Conservation (phyloP, 2,329 filamentous ascomycete genomes). For the Paecilomyces niveus region DNA sequence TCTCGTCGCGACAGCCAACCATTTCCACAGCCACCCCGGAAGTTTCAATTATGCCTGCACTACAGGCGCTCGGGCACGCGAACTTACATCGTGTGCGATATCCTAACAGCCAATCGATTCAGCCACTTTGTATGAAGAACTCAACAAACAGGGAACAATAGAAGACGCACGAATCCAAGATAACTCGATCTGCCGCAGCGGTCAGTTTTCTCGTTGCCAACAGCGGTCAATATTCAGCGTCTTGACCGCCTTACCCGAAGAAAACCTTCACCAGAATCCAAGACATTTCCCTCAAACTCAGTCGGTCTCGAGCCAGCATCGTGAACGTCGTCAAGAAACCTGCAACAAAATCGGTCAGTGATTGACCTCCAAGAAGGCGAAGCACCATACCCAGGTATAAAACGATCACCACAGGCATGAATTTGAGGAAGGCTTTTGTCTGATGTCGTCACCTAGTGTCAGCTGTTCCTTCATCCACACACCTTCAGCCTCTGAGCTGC, state of each 20-base stretch:
- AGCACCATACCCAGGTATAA: constrained; percentile 60
- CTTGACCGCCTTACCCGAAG: constrained; percentile 44
- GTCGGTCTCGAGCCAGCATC: constrained; percentile 51
- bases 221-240: constrained; percentile 10
- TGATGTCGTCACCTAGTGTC: constrained; percentile 20
- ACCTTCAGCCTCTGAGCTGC: not conserved
- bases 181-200: constrained; percentile 41
- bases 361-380: constrained; percentile 9
- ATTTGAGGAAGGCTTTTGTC: constrained; percentile 83
- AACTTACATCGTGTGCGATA: constrained; percentile 31
- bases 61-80: constrained; percentile 19
- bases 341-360: constrained; percentile 16
- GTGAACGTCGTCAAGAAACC: constrained; percentile 77
- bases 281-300: constrained; percentile 51
- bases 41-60: constrained; percentile 21
- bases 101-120: constrained; percentile 34
- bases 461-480: constrained; percentile 14
- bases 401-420: constrained; percentile 68
- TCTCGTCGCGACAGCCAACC: constrained; percentile 32
- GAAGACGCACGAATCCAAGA: constrained; percentile 50
- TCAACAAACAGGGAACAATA: constrained; percentile 2
- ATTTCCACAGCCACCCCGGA: constrained; percentile 20
- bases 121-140: constrained; percentile 28
- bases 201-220: constrained; percentile 14
- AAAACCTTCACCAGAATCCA: constrained; percentile 57